Conservation (phyloP, 306 rosid species). For the Cyclanthera cordifolia region DNA sequence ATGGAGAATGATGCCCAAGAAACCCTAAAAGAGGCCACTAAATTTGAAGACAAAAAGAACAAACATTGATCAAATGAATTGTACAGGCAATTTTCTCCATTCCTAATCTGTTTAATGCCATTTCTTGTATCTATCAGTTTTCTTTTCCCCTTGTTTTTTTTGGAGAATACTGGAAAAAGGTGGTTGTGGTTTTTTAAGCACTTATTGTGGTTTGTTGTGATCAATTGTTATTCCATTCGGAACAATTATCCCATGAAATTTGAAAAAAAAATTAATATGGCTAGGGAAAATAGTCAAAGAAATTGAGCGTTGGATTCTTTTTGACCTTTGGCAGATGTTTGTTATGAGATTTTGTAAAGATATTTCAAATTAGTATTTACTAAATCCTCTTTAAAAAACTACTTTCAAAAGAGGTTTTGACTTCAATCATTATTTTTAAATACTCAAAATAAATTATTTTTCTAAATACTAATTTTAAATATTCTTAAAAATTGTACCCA, state of each 20-base stretch:
- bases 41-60: conserved; percentile 67
- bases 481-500: too few species aligned
- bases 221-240: neutral
- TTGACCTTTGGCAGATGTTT: too few species aligned
- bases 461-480: too few species aligned
- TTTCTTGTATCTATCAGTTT: conserved; percentile 16
- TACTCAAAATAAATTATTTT: too few species aligned
- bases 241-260: neutral
- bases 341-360: too few species aligned
- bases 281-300: too few species aligned
- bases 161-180: conserved; percentile 16
- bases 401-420: too few species aligned
- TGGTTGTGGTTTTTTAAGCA: conserved; percentile 1
- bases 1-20: conserved; percentile 95
- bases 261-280: neutral
- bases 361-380: too few species aligned
- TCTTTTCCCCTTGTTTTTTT: neutral
- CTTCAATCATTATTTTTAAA: too few species aligned
- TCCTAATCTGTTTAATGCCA: neutral
- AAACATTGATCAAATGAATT: conserved; percentile 30
- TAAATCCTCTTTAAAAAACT: too few species aligned
- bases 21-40: conserved; percentile 73
- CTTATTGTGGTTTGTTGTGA: conserved; percentile 8
- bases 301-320: too few species aligned
- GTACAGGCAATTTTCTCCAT: conserved; percentile 27